Conservation (phyloP, 2,329 filamentous ascomycete genomes). For the Ophiostoma novo-ulmi region DNA sequence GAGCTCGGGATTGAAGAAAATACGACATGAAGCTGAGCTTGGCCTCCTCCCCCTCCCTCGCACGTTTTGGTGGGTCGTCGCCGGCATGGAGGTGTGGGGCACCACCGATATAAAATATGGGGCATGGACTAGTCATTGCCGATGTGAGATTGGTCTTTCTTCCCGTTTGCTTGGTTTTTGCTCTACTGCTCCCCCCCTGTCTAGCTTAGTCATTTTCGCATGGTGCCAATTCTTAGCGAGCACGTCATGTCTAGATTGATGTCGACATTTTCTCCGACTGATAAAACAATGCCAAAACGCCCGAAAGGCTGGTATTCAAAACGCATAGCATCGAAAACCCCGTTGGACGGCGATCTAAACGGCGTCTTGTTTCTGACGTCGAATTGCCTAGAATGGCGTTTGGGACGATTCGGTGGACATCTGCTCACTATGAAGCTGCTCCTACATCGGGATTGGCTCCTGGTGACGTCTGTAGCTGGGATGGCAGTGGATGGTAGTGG, state of each 20-base stretch:
- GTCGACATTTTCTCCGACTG: conserved; percentile 16
- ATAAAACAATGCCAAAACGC: neutral
- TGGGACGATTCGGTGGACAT: neutral
- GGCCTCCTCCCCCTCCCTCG: too few species aligned
- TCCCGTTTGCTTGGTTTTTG: too few species aligned
- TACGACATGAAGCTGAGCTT: neutral
- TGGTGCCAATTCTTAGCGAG: conserved; percentile 7
- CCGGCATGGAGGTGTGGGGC: neutral
- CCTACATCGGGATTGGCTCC: conserved; percentile 2
- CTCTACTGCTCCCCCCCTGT: neutral
- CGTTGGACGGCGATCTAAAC: conserved; percentile 1
- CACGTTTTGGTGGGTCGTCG: neutral
- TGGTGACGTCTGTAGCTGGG: conserved; percentile 1
- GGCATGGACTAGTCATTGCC: neutral
- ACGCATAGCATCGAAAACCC: neutral
- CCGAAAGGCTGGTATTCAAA: neutral
- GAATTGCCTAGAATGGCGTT: conserved; percentile 5
- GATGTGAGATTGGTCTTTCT: too few species aligned
- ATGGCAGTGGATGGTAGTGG: conserved; percentile 12
- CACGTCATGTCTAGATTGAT: conserved; percentile 14
- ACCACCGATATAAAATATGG: neutral
- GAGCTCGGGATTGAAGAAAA: neutral
- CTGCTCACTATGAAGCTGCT: neutral
- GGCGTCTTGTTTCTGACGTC: conserved; percentile 10
- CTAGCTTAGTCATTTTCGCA: neutral